Percentiles rank a stretch among this genome's conserved stretches.
phyloP scores from a whole-genome alignment of 441 rosid genomes.

The Euphorbia schlechtendalii region DNA sequence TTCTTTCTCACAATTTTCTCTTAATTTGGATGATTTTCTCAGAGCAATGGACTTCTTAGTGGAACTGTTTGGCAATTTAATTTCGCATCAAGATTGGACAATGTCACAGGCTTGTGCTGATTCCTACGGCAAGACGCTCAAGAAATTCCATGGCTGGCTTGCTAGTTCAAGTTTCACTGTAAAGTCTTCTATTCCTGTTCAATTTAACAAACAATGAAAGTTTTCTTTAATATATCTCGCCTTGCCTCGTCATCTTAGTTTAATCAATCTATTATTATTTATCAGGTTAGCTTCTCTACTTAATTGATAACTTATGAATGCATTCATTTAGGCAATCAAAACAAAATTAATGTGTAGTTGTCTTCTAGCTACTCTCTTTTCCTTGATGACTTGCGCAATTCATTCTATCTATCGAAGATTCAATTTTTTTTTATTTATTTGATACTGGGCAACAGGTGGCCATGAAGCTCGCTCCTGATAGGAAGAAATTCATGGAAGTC shows the following conservation, averaged over 20 bases:
- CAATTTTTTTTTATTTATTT: neutral
- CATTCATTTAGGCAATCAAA: neutral
- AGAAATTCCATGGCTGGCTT: constrained; percentile 86
- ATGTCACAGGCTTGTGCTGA: constrained; percentile 81
- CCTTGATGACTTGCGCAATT: neutral
- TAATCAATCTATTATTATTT: neutral
- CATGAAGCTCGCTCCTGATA: constrained; percentile 89
- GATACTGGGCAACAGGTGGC: constrained; percentile 46
- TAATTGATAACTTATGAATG: neutral
- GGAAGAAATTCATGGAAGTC: constrained; percentile 94
- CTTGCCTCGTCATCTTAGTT: neutral
- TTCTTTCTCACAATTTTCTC: neutral
- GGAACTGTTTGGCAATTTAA: constrained; percentile 71
- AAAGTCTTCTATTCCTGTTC: constrained; percentile 18
- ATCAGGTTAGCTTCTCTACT: neutral
- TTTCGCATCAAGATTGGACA: constrained; percentile 72
- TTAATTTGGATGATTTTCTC: constrained; percentile 19
- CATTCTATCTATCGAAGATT: neutral
- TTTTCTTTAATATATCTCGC: neutral
- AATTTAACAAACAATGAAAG: neutral
- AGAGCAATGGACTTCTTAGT: constrained; percentile 95
- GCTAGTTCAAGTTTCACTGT: constrained; percentile 85
- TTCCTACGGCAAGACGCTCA: constrained; percentile 71
- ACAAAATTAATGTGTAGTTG: neutral
- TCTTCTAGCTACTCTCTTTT: neutral